phyloP scores from a whole-genome alignment of 352 stramenopile species.

The Globisporangium takayamanum region DNA sequence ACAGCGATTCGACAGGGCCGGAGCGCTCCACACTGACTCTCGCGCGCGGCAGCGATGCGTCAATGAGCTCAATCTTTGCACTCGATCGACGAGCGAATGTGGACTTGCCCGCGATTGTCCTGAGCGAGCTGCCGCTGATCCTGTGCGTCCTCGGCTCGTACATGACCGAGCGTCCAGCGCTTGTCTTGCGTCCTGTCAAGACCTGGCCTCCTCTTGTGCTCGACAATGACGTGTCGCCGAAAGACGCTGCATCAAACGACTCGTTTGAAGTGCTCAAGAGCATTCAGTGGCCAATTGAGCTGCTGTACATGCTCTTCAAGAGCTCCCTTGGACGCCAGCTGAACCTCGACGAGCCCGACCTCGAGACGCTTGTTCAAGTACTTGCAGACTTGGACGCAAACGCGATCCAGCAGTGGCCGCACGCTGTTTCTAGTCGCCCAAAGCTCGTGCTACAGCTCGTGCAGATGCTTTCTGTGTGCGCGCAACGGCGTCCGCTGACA shows the following conservation, averaged over 20 bases:
- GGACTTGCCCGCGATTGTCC: too few species aligned
- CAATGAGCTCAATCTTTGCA: too few species aligned
- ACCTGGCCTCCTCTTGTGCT: constrained; percentile 2
- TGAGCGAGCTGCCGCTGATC: too few species aligned
- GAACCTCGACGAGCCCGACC: background rate
- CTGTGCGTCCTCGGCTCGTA: too few species aligned
- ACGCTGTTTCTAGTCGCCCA: background rate
- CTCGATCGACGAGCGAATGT: too few species aligned
- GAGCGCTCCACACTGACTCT: too few species aligned
- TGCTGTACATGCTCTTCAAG: constrained; percentile 14
- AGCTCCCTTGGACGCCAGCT: constrained; percentile 8
- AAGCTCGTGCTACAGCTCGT: constrained; percentile 2
- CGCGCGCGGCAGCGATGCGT: too few species aligned
- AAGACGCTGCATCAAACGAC: background rate
- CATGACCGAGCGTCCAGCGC: too few species aligned
- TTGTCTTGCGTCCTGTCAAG: background rate
- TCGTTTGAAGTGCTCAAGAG: constrained; percentile 10
- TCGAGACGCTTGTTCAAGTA: background rate
- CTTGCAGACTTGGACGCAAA: constrained; percentile 2
- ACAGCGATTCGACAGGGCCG: too few species aligned
- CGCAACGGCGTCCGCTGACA: background rate
- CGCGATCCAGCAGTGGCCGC: constrained; percentile 3
- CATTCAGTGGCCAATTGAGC: constrained; percentile 18
- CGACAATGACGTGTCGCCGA: background rate
- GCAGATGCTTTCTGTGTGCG: background rate